Evolutionary conservation across 306 rosid genomes (phyloP).

Genomic region (Prunus dulcis): DNA sequence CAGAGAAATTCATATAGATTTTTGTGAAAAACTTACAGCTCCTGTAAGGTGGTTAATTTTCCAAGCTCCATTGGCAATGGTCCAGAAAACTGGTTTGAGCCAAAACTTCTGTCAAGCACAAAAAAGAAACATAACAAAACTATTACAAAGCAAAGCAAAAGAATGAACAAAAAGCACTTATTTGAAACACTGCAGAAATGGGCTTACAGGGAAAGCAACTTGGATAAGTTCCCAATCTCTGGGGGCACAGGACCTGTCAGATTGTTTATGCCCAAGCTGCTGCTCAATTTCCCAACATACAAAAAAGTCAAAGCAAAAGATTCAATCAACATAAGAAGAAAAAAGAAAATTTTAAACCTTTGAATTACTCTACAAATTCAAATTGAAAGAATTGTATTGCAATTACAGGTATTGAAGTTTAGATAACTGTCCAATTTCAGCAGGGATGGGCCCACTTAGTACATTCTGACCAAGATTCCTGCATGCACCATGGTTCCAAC

Average conservation of each 20-base stretch:
- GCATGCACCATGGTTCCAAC: slow-evolving; percentile 14
- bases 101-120: slow-evolving; percentile 27
- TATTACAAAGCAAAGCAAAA: neutral
- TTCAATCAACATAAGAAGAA: neutral
- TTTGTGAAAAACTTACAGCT: slow-evolving; percentile 24
- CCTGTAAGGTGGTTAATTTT: slow-evolving; percentile 23
- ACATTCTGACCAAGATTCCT: slow-evolving; percentile 41
- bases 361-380: neutral
- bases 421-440: slow-evolving; percentile 30
- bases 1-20: neutral
- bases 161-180: neutral
- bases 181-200: neutral
- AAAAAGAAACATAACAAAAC: neutral
- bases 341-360: neutral
- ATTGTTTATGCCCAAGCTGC: slow-evolving; percentile 44
- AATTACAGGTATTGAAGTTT: slow-evolving; percentile 40
- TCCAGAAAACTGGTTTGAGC: slow-evolving; percentile 34
- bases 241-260: slow-evolving; percentile 35
- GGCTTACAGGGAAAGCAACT: slow-evolving; percentile 33
- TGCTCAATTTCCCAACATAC: slow-evolving; percentile 20
- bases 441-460: slow-evolving; percentile 26
- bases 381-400: neutral
- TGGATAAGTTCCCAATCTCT: slow-evolving; percentile 31
- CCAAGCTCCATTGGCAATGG: slow-evolving; percentile 28
- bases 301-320: neutral